A percentile compares a stretch with the other conserved stretches of the same genome.
phyloP scores from a whole-genome alignment of 306 rosid genomes.

The Inga oerstediana region DNA sequence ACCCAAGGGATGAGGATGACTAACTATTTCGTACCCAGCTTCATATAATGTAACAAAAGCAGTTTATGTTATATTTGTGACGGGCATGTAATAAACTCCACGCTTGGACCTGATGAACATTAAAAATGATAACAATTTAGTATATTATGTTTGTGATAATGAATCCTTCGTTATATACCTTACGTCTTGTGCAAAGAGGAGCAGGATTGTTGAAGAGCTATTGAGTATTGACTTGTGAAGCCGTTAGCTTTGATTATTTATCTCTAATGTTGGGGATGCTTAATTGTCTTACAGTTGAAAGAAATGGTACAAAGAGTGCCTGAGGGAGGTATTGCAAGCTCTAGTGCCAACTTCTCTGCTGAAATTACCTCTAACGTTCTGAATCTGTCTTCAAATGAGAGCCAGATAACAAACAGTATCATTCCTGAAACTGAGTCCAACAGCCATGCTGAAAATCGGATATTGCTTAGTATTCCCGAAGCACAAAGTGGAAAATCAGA shows the following conservation, averaged over 20 bases:
- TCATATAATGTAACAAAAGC: background rate
- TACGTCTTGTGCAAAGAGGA: constrained; percentile 14
- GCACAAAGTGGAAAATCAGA: constrained; percentile 59
- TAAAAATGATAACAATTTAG: background rate
- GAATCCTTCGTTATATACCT: constrained; percentile 9
- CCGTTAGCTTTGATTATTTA: constrained; percentile 21
- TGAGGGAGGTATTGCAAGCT: constrained; percentile 51
- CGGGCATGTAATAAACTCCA: background rate
- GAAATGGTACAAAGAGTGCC: constrained; percentile 66
- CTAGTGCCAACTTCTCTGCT: constrained; percentile 38
- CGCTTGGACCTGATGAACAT: constrained; percentile 3
- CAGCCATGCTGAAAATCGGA: constrained; percentile 47
- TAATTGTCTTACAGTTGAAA: constrained; percentile 63
- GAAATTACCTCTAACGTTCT: constrained; percentile 40
- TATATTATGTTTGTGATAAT: background rate
- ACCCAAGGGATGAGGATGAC: background rate
- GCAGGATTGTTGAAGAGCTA: constrained; percentile 3
- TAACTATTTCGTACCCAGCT: background rate
- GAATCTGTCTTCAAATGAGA: constrained; percentile 51
- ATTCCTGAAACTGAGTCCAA: constrained; percentile 47
- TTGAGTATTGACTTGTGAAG: constrained; percentile 21
- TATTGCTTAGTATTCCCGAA: constrained; percentile 53
- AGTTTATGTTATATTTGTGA: background rate
- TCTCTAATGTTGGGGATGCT: constrained; percentile 40
- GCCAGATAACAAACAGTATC: constrained; percentile 39